phyloP scores from a whole-genome alignment of 2,329 filamentous ascomycete genomes.

The Ilyonectria mors-panacis region DNA sequence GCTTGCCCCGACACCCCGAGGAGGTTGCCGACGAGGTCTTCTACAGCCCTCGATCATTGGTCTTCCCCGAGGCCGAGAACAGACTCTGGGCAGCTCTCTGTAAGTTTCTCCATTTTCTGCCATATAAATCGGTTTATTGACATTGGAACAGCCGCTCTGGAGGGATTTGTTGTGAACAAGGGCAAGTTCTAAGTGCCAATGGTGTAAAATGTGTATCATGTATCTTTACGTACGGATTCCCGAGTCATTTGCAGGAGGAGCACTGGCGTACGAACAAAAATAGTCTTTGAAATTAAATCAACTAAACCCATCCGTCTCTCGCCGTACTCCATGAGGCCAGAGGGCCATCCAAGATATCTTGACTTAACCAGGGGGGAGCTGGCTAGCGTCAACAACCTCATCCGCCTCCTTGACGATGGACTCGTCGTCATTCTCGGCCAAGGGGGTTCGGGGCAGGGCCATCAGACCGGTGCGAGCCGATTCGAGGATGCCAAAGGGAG shows the following conservation, averaged over 20 bases:
- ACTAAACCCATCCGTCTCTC: slow-evolving; percentile 47
- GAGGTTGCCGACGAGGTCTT: slow-evolving; percentile 97
- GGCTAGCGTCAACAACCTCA: slow-evolving; percentile 94
- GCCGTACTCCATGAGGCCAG: slow-evolving; percentile 46
- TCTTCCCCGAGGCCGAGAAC: slow-evolving; percentile 96
- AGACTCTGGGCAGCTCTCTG: slow-evolving; percentile 90
- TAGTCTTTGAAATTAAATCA: slow-evolving; percentile 48
- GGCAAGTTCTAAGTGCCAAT: slow-evolving; percentile 72
- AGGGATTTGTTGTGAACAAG: slow-evolving; percentile 95
- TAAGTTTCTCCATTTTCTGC: slow-evolving; percentile 57
- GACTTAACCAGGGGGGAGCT: slow-evolving; percentile 87
- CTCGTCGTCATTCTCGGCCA: slow-evolving; percentile 81
- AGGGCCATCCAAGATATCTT: slow-evolving; percentile 32
- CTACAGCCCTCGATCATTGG: slow-evolving; percentile 86
- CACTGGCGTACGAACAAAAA: slow-evolving; percentile 47
- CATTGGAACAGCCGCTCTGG: slow-evolving; percentile 73
- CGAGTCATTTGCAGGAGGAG: slow-evolving; percentile 34
- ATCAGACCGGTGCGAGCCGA: slow-evolving; percentile 96
- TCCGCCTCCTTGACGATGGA: slow-evolving; percentile 85
- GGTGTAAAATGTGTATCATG: slow-evolving; percentile 24
- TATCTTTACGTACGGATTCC: slow-evolving; percentile 34
- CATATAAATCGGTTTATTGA: slow-evolving; percentile 31
- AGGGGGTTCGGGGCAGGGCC: slow-evolving; percentile 93
- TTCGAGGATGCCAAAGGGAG: slow-evolving; percentile 96
- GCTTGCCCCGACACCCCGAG: slow-evolving; percentile 90